These are phyloP conservation scores for Meyerozyma elateridarum DNA, from an alignment of 1,139 yeast genomes.

Conservation along the genomic window DNA sequence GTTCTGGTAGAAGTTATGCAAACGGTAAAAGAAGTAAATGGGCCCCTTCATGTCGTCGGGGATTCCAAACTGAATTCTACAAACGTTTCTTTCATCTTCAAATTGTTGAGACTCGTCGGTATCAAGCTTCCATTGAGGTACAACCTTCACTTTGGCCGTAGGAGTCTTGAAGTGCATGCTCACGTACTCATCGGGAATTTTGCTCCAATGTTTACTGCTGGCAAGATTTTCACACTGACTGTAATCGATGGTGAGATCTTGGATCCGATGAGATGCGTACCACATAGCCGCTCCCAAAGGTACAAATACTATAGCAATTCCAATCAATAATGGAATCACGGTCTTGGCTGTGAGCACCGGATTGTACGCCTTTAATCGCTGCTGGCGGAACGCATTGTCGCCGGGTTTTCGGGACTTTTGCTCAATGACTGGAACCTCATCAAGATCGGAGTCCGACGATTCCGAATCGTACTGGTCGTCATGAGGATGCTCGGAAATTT, in stretches of 20 bases:
- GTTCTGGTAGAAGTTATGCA: constrained; percentile 83
- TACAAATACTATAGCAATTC: constrained; percentile 76
- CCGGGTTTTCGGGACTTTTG: constrained; percentile 50
- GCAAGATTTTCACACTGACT: constrained; percentile 68
- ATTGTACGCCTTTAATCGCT: constrained; percentile 48
- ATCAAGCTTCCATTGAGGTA: constrained; percentile 66
- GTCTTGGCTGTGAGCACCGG: constrained; percentile 91
- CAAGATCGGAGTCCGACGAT: constrained; percentile 29
- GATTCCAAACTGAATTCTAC: constrained; percentile 73
- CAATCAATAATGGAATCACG: constrained; percentile 74
- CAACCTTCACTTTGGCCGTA: constrained; percentile 10
- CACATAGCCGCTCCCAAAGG: constrained; percentile 92
- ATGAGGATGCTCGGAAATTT: too few relatives aligned
- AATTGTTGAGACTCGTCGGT: constrained; percentile 47
- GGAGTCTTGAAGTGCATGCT: constrained; percentile 44
- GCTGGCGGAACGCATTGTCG: constrained; percentile 64
- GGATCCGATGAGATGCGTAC: constrained; percentile 70
- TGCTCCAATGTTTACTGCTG: constrained; percentile 43
- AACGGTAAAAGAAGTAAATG: constrained; percentile 71
- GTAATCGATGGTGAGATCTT: constrained; percentile 79
- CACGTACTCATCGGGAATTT: constrained; percentile 59
- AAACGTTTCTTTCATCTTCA: constrained; percentile 57
- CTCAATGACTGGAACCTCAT: constrained; percentile 14
- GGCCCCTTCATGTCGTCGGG: constrained; percentile 74
- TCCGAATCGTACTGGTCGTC: constrained; percentile 27